Evolutionary conservation across 2,329 filamentous ascomycete species (phyloP).

Genomic region (Tolypocladium tundrense): DNA sequence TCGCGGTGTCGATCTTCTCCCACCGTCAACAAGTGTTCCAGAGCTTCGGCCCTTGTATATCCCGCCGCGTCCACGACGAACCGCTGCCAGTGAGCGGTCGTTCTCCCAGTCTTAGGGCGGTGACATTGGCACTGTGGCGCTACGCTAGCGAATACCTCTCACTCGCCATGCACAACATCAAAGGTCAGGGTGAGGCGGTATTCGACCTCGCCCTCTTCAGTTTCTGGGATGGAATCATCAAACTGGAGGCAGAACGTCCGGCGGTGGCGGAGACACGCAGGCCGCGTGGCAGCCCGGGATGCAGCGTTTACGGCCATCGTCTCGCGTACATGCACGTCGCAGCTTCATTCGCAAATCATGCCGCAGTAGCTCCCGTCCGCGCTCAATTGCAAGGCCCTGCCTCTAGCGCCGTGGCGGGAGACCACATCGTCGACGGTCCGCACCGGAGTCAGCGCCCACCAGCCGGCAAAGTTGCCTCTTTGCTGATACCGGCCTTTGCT

Average conservation of each 20-base stretch:
- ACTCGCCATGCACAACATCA: not conserved
- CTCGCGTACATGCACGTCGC: slow-evolving; percentile 7
- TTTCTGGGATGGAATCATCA: slow-evolving; percentile 12
- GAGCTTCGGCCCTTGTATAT: too few species aligned
- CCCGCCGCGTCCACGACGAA: not conserved
- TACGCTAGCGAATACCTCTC: not conserved
- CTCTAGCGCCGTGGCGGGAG: too few species aligned
- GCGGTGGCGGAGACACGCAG: slow-evolving; percentile 7
- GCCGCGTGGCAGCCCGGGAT: slow-evolving; percentile 3
- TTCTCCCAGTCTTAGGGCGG: not conserved
- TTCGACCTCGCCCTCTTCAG: slow-evolving; percentile 17
- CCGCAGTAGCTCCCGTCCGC: too few species aligned
- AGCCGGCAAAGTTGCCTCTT: slow-evolving; percentile 15
- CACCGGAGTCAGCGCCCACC: slow-evolving; percentile 14
- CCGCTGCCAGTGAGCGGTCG: not conserved
- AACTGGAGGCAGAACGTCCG: slow-evolving; percentile 14
- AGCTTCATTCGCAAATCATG: too few species aligned
- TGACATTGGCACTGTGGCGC: too few species aligned
- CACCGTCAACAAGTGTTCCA: not conserved
- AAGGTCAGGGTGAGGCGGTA: slow-evolving; percentile 12
- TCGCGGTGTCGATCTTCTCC: not conserved
- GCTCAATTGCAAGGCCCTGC: too few species aligned
- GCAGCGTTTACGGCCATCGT: slow-evolving; percentile 20
- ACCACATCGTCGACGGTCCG: too few species aligned
- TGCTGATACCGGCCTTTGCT: too few species aligned